Conservation (phyloP, 805 yeast species). For the Saturnispora silvae region DNA sequence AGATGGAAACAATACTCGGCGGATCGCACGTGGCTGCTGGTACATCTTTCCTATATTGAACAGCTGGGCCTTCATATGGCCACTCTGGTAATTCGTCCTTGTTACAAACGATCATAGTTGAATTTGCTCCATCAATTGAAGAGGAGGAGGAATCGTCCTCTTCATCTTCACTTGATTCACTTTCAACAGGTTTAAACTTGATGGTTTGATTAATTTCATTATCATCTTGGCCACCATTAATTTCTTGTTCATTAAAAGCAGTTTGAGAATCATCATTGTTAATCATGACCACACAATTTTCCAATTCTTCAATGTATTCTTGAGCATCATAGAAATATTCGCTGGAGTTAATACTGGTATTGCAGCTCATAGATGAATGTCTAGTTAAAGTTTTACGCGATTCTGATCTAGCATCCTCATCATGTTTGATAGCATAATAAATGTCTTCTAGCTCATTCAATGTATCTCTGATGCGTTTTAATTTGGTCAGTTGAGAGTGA, state of each 20-base stretch:
- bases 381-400: constrained; percentile 20
- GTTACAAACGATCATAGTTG: background rate
- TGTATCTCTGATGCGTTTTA: constrained; percentile 7
- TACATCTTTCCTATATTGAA: constrained; percentile 45
- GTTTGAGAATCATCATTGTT: constrained; percentile 20
- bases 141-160: background rate
- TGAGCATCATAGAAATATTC: constrained; percentile 65
- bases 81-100: constrained; percentile 53
- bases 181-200: background rate
- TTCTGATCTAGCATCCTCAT: constrained; percentile 16
- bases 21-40: constrained; percentile 55
- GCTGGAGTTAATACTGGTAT: constrained; percentile 33
- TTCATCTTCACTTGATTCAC: constrained; percentile 3
- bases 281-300: constrained; percentile 47
- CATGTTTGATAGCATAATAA: constrained; percentile 15
- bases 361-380: constrained; percentile 18
- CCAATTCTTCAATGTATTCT: constrained; percentile 42
- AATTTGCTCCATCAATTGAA: background rate
- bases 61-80: constrained; percentile 34
- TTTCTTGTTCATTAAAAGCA: too few species aligned
- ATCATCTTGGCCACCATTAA: background rate
- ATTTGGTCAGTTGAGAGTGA: constrained; percentile 1
- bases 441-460: constrained; percentile 19
- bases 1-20: constrained; percentile 68
- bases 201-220: background rate